Base-by-base conservation (phyloP, 371 early-diverging fungal genomes). In the Batkoa obscura region DNA sequence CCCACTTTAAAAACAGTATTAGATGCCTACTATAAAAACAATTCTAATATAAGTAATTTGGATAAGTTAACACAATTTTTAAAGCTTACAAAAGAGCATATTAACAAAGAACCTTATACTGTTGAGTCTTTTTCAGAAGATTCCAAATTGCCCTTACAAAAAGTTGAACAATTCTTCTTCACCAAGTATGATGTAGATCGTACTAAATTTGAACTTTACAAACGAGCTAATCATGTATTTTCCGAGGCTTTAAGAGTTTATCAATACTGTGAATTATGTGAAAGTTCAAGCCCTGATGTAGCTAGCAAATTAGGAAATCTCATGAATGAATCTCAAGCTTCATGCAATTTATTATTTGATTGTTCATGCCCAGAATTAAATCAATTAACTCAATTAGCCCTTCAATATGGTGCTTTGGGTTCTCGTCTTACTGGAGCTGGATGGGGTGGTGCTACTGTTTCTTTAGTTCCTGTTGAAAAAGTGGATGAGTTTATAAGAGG, bases 401-500 rank as follows among this genome's bases (percentile, higher is more conserved):
- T 80, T 74, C 41, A 35, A 12, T 3, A 56, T 52, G 91, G 94
- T 9, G 79, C 90, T 0, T 66, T 71, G 43, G 93, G 92, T 13
- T 81, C 86, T 23, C 68, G 94, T 43, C 70, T 93, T 41, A 90
- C 88, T 13, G 94, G 94, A 38, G 96, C 94, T 47, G 96, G 94
- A 5, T 96, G 94, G 94, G 96, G 94, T 57, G 94, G 94, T 34
- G 86, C 89, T 61, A 82, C 90, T 0, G 88, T 95, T 30, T 83
- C 83, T 47, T 68, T 94, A 58, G 84, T 91, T 0, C 68, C 78
- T 23, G 81, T 73, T 59, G 70, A 75, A 46, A 66, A 71, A 12
- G 81, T 85, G 0, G 66, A 71, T 8, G 61, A 56, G 5, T 81
- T 90, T 58, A 81, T 86, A 47, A 59, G 65, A 13, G 66, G 64